phyloP scores from a whole-genome alignment of 768 basidiomycete genomes.

The Leccinellum albellum region DNA sequence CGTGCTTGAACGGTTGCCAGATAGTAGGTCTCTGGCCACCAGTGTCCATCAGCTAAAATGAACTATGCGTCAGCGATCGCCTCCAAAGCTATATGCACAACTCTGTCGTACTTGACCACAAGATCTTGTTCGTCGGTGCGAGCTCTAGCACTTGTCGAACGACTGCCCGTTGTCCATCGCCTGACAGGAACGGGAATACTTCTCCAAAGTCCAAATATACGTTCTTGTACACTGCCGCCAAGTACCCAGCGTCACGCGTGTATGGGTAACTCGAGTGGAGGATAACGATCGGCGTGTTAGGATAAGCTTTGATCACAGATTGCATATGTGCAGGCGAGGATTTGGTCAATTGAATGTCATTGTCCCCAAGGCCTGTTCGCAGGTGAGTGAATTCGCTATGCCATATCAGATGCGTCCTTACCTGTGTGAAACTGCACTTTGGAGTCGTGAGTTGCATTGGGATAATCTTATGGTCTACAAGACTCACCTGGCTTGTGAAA shows the following conservation, averaged over 20 bases:
- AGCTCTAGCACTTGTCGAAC: constrained; percentile 66
- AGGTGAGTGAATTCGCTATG: not conserved
- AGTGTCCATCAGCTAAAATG: constrained; percentile 20
- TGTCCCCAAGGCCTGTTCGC: constrained; percentile 58
- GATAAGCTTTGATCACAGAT: constrained; percentile 60
- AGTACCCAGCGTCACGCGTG: constrained; percentile 74
- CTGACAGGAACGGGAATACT: constrained; percentile 67
- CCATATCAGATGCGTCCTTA: not conserved
- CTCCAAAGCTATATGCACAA: too few species aligned
- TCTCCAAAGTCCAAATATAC: constrained; percentile 81
- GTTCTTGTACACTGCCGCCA: constrained; percentile 66
- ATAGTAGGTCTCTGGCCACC: constrained; percentile 79
- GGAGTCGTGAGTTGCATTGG: not conserved
- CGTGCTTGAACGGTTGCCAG: constrained; percentile 64
- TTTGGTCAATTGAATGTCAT: constrained; percentile 54
- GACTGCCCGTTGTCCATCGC: constrained; percentile 55
- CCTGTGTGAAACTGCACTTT: constrained; percentile 82
- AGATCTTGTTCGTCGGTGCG: constrained; percentile 70
- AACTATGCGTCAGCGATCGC: not conserved
- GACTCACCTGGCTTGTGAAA: constrained; percentile 57
- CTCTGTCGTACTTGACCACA: constrained; percentile 68
- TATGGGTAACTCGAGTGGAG: constrained; percentile 78
- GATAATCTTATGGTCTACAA: not conserved
- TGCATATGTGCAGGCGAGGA: constrained; percentile 69
- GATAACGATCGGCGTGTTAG: constrained; percentile 58